Evolutionary conservation across 176 grass and related monocot species (phyloP), one percentile per base, ranked within the genome.

Genomic region (Carex cristatella): DNA sequence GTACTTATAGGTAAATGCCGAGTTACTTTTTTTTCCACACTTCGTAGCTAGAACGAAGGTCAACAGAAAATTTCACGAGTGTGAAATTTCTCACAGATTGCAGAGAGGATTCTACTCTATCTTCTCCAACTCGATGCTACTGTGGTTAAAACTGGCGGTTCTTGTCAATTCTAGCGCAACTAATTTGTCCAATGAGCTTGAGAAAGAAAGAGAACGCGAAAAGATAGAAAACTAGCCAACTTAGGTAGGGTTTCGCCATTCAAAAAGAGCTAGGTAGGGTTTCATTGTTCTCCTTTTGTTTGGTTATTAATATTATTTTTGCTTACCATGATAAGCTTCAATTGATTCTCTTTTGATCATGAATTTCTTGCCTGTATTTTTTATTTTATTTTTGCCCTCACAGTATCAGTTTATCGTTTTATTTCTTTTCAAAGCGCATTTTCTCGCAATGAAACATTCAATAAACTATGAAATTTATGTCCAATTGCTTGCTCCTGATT

Each of bases 91-190:
- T 15, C 5, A 79, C 0, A 79, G 54, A 79, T 79, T 79, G 74
- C 74, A 79, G 74, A 58, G 53, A 57, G 53, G 4, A 79, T 57
- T 79, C 49, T 14, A 18, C 49, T 79, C 5, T 79, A 35, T 79
- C 49, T n/a, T 79, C 48, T 63, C 18, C 81, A 69, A 83, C 8
- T 67, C 46, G 81, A 83, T 83, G 57, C 40, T 69, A 83, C 62
- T 83, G 63, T 83, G 61, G 81, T 69, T 69, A 83, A 54, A 83
- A 53, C 81, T 54, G 61, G 81, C 81, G 40, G 61, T 83, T 83
- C 63, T 46, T 83, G 81, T 83, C 81, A 83, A 83, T 53, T 66
- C 49, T 51, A 83, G 62, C 81, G 42, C 40, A 69, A 83, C 37
- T 32, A 69, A 83, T 67, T 69, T 69, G 46, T 69, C 61, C 65